Evolutionary conservation across 768 basidiomycete genomes (phyloP).

Genomic region (Panaeolus papilionaceus): DNA sequence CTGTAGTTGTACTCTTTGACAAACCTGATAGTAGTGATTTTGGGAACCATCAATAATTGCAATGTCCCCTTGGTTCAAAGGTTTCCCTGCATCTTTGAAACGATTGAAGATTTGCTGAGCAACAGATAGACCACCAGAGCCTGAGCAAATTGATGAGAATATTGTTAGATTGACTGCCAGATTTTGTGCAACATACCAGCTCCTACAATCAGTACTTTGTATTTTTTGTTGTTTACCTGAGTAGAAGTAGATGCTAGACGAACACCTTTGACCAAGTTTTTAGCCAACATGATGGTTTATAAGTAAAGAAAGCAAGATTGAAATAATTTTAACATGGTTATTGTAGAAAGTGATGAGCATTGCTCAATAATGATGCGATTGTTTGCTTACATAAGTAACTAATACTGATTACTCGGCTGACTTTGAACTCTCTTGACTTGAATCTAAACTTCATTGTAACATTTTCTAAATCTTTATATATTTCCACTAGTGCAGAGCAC

Average conservation of each 20-base stretch:
- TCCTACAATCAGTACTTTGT: slow-evolving; percentile 87
- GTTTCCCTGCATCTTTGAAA: slow-evolving; percentile 73
- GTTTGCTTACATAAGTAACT: background rate
- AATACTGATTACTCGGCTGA: too few relatives aligned
- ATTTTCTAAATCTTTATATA: slow-evolving; percentile 17
- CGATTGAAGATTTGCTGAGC: slow-evolving; percentile 89
- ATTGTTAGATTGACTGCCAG: background rate
- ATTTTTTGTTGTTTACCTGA: slow-evolving; percentile 51
- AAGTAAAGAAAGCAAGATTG: background rate
- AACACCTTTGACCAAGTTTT: background rate
- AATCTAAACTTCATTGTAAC: background rate
- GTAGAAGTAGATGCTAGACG: slow-evolving; percentile 44
- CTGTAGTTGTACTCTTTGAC: slow-evolving; percentile 17
- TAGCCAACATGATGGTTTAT: slow-evolving; percentile 2
- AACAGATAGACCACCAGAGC: slow-evolving; percentile 80
- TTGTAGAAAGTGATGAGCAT: background rate
- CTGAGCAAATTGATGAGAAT: slow-evolving; percentile 43
- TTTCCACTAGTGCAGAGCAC: slow-evolving; percentile 12
- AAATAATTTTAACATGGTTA: background rate
- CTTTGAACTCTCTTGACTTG: slow-evolving; percentile 11
- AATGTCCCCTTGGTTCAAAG: slow-evolving; percentile 77
- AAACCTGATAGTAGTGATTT: slow-evolving; percentile 86
- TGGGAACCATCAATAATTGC: slow-evolving; percentile 85
- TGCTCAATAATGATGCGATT: slow-evolving; percentile 13
- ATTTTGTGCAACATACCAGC: slow-evolving; percentile 61